Base-by-base conservation (phyloP, 805 yeast species). In the Crinitomyces ghanaensis region DNA sequence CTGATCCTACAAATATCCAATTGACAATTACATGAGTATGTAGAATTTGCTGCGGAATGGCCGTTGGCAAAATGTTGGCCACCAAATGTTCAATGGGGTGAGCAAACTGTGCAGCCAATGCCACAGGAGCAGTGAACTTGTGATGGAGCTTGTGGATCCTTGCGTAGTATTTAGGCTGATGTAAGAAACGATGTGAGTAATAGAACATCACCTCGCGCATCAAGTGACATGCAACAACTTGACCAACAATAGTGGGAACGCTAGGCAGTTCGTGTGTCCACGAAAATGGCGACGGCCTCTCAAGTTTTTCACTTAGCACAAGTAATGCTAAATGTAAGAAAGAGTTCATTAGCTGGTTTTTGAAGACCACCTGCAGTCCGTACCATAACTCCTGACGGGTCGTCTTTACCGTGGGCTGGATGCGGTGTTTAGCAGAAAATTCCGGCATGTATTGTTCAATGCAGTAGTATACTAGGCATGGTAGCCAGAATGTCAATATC, bases 101-200 rank as follows among this genome's bases (percentile, higher is more conserved):
- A 11, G 41, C 41, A 28, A 38, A 40, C 24, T 37, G 41, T 4
- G 41, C 37, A 4, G 44, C 30, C 19, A 40, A 29, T 5, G 41
- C 38, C 29, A 40, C 30, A 5, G 44, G 44, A 3, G 44, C 44
- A 5, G 44, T 40, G 30, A 38, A 40, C 28, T 32, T 35, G 31
- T 40, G 44, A 26, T 40, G 44, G 14, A 28, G 28, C 30, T 40
- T 40, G 28, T 40, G 44, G 28, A 40, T 15, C 15, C 12, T 14
- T 9, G 39, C 37, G 27, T 40, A 40, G 6, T 35, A 24, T 33
- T 9, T 20, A 14, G 28, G 30, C 12, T 19, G 19, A 21, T 40
- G 44, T 6, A 40, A 24, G 6, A 30, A 7, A 11, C 44, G 37
- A 23, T 40, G 44, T 8, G 28, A 16, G 30, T 40, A 40, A 25